Conservation (phyloP, 2,329 filamentous ascomycete species). For the Aureobasidium sp. region DNA sequence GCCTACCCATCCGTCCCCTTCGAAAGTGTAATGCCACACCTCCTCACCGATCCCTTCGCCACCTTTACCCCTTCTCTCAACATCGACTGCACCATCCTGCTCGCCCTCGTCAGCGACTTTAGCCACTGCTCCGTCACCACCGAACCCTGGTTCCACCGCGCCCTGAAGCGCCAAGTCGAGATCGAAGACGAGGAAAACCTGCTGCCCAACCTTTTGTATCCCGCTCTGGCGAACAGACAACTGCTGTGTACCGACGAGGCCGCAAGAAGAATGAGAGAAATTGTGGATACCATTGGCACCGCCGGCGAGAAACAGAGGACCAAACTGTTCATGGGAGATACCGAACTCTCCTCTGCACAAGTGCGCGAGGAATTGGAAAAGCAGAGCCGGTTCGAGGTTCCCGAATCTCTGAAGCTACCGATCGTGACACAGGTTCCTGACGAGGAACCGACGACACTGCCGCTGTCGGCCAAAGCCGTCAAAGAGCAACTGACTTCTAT, state of each 20-base stretch:
- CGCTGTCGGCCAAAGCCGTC: conserved; percentile 38
- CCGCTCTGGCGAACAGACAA: conserved; percentile 48
- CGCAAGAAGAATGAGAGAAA: conserved; percentile 58
- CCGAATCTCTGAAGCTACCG: conserved; percentile 46
- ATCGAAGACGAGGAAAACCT: conserved; percentile 57
- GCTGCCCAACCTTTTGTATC: conserved; percentile 55
- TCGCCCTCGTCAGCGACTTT: conserved; percentile 67
- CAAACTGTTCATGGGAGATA: conserved; percentile 49
- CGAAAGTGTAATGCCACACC: conserved; percentile 22
- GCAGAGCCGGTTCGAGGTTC: neutral
- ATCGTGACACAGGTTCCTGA: conserved; percentile 32
- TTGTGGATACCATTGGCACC: conserved; percentile 58
- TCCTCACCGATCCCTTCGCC: conserved; percentile 35
- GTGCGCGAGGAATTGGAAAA: neutral
- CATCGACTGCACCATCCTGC: conserved; percentile 62
- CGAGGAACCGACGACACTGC: conserved; percentile 34
- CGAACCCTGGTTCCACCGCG: conserved; percentile 50
- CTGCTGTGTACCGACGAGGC: conserved; percentile 63
- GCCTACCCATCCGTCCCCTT: conserved; percentile 17
- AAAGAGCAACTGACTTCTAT: conserved; percentile 49
- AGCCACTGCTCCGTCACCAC: conserved; percentile 50
- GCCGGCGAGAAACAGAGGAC: conserved; percentile 54
- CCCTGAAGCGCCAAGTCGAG: conserved; percentile 58
- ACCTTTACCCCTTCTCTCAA: conserved; percentile 43
- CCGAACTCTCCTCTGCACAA: neutral